Evolutionary conservation across 495 filamentous ascomycete species (phyloP).

Genomic region (Aspergillus sclerotioniger): DNA sequence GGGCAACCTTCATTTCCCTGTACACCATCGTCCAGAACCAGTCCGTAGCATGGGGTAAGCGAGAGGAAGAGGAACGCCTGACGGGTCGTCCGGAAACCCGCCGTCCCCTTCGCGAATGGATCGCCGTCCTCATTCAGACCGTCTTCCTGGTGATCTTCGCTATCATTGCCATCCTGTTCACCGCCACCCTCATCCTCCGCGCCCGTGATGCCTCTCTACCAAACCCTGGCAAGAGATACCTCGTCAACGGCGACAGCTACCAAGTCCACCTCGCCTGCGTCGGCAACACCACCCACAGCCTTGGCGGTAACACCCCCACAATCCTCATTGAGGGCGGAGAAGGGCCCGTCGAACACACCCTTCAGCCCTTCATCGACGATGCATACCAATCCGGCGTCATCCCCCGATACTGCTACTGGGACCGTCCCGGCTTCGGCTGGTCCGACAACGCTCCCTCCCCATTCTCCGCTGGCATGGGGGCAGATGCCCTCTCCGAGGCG

Average conservation of each 20-base stretch:
- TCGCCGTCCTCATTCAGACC: conserved; percentile 73
- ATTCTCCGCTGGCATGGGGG: conserved; percentile 84
- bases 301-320: conserved; percentile 53
- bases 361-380: conserved; percentile 67
- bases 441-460: conserved; percentile 94
- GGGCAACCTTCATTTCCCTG: conserved; percentile 62
- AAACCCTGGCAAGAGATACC: conserved; percentile 68
- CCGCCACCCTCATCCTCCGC: conserved; percentile 73
- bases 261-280: conserved; percentile 81
- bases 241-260: conserved; percentile 79
- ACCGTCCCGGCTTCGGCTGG: conserved; percentile 86
- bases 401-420: conserved; percentile 88
- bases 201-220: conserved; percentile 69
- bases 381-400: conserved; percentile 73
- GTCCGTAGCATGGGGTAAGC: conserved; percentile 87
- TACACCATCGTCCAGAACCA: conserved; percentile 64
- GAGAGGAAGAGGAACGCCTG: conserved; percentile 85
- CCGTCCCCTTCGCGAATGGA: conserved; percentile 78
- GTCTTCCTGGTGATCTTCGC: conserved; percentile 65
- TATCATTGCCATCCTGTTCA: conserved; percentile 66
- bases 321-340: conserved; percentile 82
- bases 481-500: conserved; percentile 81
- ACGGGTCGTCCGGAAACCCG: conserved; percentile 88
- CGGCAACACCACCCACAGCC: conserved; percentile 56
- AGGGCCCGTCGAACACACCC: conserved; percentile 65